A percentile compares a stretch with the other conserved stretches of the same genome.
These are phyloP conservation scores for Microdochium paspali DNA, from an alignment of 2,329 filamentous ascomycete species.

Conservation along the genomic window DNA sequence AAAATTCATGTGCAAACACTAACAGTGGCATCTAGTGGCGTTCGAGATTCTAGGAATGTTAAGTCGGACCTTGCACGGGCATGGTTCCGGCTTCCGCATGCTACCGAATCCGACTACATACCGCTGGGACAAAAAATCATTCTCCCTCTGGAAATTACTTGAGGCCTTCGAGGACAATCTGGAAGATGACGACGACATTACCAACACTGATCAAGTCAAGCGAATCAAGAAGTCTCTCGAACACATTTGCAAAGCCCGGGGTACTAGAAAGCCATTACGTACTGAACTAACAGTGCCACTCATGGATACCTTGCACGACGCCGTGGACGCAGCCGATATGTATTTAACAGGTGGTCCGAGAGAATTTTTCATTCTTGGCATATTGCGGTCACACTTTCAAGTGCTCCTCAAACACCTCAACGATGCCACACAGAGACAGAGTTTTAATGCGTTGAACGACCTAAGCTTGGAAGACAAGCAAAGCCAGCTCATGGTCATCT, in stretches of 20 bases:
- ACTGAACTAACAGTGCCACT: constrained; percentile 22
- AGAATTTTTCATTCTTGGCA: constrained; percentile 27
- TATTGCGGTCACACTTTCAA: constrained; percentile 40
- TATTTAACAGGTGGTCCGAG: constrained; percentile 22
- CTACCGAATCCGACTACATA: constrained; percentile 48
- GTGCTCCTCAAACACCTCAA: constrained; percentile 37
- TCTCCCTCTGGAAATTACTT: constrained; percentile 32
- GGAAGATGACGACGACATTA: constrained; percentile 7
- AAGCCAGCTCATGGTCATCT: constrained; percentile 39
- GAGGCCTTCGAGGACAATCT: constrained; percentile 25
- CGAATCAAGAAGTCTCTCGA: constrained; percentile 6
- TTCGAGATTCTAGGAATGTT: constrained; percentile 54
- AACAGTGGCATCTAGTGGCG: constrained; percentile 28
- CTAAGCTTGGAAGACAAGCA: constrained; percentile 36
- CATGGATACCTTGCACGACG: constrained; percentile 27
- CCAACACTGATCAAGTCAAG: constrained; percentile 2
- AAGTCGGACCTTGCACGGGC: constrained; percentile 37
- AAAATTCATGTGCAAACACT: constrained; percentile 1
- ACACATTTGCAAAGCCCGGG: constrained; percentile 6
- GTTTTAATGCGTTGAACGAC: constrained; percentile 3
- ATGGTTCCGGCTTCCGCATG: constrained; percentile 38
- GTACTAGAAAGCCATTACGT: constrained; percentile 4
- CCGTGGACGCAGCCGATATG: constrained; percentile 31
- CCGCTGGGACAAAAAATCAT: constrained; percentile 40
- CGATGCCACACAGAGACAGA: constrained; percentile 15